Base-by-base conservation (phyloP, 257 asterid species). In the Schizonepeta tenuifolia region DNA sequence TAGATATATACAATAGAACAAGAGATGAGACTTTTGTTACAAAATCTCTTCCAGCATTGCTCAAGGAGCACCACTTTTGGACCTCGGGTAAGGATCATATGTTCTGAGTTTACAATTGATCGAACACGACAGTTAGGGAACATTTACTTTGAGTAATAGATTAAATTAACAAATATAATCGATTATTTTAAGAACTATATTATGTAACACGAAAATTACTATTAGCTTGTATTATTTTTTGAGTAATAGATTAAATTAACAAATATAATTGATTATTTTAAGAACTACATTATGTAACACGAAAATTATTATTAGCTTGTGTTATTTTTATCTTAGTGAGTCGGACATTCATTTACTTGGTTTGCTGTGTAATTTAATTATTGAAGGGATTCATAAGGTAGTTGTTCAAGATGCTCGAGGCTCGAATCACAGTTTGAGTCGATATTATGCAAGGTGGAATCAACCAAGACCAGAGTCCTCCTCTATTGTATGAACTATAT, bases 391-490 rank as follows among this genome's bases (percentile, higher is more conserved):
- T 31, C 99, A 95, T 77, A 81, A 84, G 84, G 96, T 94, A 83
- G 65, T 80, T 4, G 77, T 95, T 82, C 76, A 79, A 82, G 97
- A 87, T 80, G 78, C 81, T 57, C 44, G 74, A 67, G 99, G 99
- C 68, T 71, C 57, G 26, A 77, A 21, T 41, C 93, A 95, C 72
- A 79, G 71, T 24, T 79, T 92, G 73, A 87, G 85, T 74, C 83
- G 98, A 61, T 95, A 90, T 69, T 90, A 92, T 72, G 99, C 98
- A 64, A 79, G 75, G 86, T 95, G 99, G 99, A 82, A 95, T 65
- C 73, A 83, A 63, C 94, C 98, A 38, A 85, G 99, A 80, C 99
- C 99, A 10, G 98, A 95, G 77, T 95, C 99, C 0, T 83, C 92
- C 33, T 85, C 90, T 64, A 78, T 72, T 43, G 99, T 90, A 87